Conservation (phyloP, 331 rosid species). For the Pyracantha coccinea region DNA sequence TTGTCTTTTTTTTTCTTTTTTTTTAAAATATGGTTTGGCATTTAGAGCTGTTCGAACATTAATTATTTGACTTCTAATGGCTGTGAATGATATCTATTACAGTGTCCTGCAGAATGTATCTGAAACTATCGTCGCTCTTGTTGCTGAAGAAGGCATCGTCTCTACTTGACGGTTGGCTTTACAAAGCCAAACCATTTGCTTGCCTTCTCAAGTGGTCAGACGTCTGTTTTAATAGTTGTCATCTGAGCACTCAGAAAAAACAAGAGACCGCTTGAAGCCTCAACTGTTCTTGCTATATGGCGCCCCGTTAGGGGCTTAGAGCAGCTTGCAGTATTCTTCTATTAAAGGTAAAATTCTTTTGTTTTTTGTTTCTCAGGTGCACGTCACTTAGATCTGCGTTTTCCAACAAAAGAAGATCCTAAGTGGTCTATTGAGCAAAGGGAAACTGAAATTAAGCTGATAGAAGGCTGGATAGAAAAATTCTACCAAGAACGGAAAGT, state of each 20-base stretch:
- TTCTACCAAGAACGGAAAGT: slow-evolving; percentile 27
- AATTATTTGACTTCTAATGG: slow-evolving; percentile 10
- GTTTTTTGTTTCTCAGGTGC: slow-evolving; percentile 42
- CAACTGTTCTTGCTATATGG: too few relatives aligned
- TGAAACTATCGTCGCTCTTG: slow-evolving; percentile 32
- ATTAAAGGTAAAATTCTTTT: too few relatives aligned
- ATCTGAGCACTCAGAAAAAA: too few relatives aligned
- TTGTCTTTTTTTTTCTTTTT: too few relatives aligned
- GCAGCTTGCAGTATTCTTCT: too few relatives aligned
- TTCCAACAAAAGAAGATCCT: slow-evolving; percentile 57
- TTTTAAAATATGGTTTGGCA: background rate
- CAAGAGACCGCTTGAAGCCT: too few relatives aligned
- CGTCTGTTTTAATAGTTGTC: too few relatives aligned
- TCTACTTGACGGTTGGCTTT: background rate
- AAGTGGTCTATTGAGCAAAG: slow-evolving; percentile 72
- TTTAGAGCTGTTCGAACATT: background rate
- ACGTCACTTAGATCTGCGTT: slow-evolving; percentile 77
- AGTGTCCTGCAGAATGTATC: slow-evolving; percentile 71
- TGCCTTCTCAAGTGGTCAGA: too few relatives aligned
- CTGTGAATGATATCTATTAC: slow-evolving; percentile 24
- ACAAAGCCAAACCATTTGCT: background rate
- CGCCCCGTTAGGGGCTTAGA: too few relatives aligned
- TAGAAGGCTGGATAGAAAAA: slow-evolving; percentile 55
- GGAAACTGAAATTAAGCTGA: slow-evolving; percentile 49
- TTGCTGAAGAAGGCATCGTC: slow-evolving; percentile 58